Evolutionary conservation across 2,329 filamentous ascomycete genomes (phyloP).

Genomic region (Cercospora sp.): DNA sequence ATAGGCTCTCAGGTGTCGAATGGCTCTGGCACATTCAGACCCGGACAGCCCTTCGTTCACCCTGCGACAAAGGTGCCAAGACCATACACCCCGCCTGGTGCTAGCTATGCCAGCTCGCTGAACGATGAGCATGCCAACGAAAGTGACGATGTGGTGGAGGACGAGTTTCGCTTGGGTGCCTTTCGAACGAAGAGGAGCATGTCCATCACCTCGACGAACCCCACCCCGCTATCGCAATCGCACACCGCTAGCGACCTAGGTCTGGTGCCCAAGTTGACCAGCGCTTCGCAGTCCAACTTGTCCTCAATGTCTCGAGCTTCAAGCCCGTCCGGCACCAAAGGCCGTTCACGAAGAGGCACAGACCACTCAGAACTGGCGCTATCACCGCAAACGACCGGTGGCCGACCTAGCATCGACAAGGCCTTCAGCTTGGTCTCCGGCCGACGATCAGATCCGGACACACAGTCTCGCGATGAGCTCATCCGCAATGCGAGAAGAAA

Average conservation of each 20-base stretch:
- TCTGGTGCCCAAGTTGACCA: constrained; percentile 51
- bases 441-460: constrained; percentile 49
- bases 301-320: constrained; percentile 45
- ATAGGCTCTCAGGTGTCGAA: constrained; percentile 57
- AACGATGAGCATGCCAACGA: constrained; percentile 46
- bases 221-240: constrained; percentile 37
- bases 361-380: constrained; percentile 49
- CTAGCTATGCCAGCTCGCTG: constrained; percentile 53
- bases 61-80: constrained; percentile 58
- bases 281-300: constrained; percentile 55
- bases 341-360: constrained; percentile 52
- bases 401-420: constrained; percentile 58
- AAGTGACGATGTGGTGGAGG: constrained; percentile 46
- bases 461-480: constrained; percentile 55
- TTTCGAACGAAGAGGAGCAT: constrained; percentile 44
- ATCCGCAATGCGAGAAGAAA: constrained; percentile 58
- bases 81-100: constrained; percentile 55
- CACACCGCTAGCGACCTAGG: constrained; percentile 40
- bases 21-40: constrained; percentile 48
- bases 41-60: constrained; percentile 55
- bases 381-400: constrained; percentile 47
- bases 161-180: constrained; percentile 45
- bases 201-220: constrained; percentile 44
- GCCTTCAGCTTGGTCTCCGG: constrained; percentile 51
- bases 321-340: constrained; percentile 38